These are phyloP conservation scores for Drosera capensis DNA, from an alignment of 148 eudicot species.

Conservation along the genomic window DNA sequence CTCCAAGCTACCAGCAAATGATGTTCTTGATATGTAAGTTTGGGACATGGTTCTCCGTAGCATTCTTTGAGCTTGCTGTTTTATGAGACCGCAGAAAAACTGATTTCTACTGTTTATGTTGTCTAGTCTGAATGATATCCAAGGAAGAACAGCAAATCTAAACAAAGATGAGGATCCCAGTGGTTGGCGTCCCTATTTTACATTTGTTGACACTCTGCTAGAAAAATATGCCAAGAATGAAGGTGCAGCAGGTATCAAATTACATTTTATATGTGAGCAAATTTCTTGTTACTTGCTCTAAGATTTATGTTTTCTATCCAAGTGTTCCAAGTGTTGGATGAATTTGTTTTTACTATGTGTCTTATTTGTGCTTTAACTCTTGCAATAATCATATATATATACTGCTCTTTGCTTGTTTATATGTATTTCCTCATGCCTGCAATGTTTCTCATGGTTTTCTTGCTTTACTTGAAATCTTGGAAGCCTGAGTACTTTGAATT, in stretches of 20 bases:
- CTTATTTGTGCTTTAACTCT: no score
- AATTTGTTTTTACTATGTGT: neutral
- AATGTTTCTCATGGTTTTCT: no score
- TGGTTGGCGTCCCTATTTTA: constrained; percentile 75
- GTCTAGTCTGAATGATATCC: constrained; percentile 49
- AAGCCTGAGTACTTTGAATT: no score
- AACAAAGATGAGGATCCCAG: constrained; percentile 86
- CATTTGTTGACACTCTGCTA: constrained; percentile 45
- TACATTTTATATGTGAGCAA: no score
- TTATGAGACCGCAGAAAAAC: neutral
- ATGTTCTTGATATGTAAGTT: constrained; percentile 70
- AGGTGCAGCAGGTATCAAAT: constrained; percentile 38
- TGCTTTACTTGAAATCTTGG: no score
- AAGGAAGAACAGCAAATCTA: constrained; percentile 47
- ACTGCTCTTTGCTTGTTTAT: no score
- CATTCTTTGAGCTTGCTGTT: neutral
- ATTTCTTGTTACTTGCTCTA: neutral
- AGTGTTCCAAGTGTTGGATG: neutral
- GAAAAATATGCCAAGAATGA: constrained; percentile 75
- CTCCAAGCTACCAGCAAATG: constrained; percentile 59
- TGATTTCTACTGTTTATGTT: neutral
- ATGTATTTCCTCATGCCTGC: no score
- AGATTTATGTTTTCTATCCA: neutral
- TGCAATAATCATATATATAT: no score
- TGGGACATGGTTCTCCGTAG: neutral